Evolutionary conservation across 2,329 filamentous ascomycete species (phyloP).

Genomic region (Elsinoe fawcettii): DNA sequence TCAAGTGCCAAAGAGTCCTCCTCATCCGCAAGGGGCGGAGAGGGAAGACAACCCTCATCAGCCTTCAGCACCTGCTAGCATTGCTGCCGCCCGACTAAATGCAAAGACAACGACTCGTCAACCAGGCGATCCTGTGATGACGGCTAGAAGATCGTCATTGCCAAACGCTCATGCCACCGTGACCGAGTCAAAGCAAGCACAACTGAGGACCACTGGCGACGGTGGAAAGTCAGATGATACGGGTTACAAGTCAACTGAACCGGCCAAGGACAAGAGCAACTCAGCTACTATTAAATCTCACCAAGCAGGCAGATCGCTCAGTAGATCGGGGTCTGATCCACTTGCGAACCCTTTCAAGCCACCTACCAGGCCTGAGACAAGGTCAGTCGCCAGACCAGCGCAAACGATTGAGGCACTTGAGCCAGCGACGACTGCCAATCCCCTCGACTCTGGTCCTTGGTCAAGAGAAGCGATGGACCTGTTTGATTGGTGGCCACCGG

Average conservation of each 20-base stretch:
- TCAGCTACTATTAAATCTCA: conserved; percentile 16
- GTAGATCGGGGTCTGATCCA: conserved; percentile 1
- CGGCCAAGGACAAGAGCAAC: conserved; percentile 17
- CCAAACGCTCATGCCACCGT: neutral
- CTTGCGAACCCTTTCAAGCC: conserved; percentile 26
- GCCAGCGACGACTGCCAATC: conserved; percentile 24
- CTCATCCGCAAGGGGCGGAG: neutral
- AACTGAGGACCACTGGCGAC: conserved; percentile 3
- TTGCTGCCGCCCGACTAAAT: neutral
- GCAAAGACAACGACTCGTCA: neutral
- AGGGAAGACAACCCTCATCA: too few relatives aligned
- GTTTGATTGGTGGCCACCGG: conserved; percentile 52
- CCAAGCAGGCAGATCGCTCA: conserved; percentile 24
- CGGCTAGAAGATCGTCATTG: neutral
- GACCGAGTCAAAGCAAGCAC: neutral
- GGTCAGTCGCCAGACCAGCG: neutral
- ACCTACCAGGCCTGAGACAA: conserved; percentile 20
- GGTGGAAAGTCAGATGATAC: too few relatives aligned
- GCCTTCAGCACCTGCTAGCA: too few relatives aligned
- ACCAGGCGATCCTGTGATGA: neutral
- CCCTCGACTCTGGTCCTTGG: conserved; percentile 56
- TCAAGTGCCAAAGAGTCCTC: neutral
- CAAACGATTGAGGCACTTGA: conserved; percentile 20
- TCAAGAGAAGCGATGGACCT: conserved; percentile 61
- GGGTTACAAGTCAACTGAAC: neutral